Base-by-base conservation (phyloP, 139 green algal genomes). In the Chloropicon primus region DNA sequence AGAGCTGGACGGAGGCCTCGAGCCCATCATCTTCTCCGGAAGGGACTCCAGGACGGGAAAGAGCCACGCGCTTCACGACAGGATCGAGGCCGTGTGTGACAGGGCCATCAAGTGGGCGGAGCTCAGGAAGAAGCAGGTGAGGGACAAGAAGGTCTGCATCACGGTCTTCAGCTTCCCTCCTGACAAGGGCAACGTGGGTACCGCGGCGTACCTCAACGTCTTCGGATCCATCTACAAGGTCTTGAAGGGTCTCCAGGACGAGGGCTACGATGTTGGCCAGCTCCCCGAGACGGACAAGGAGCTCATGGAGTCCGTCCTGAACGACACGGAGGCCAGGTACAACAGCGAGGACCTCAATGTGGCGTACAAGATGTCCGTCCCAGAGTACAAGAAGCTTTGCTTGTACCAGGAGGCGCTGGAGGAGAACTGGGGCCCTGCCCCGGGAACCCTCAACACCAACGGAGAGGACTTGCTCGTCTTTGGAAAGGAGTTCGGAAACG, bases 101-200 rank as follows among this genome's bases (percentile, higher is more conserved):
- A 89, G 95, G 54, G 93, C 95, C 41, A 91, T 98, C 84, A 98
- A 98, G 77, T 99, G 95, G 95, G 92, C 94, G 25, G 87, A 78
- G 5, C 90, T 99, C 71, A 81, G 89, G 76, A 92, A 89, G 80
- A 99, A 98, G 90, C 87, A 89, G 78, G 92, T 74, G 41, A 26
- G 73, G 0, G 90, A 98, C 26, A 99, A 99, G 94, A 96, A 96
- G 86, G 84, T 99, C 54, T 90, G 90, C 28, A 89, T 98, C 85
- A 98, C 94, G 1, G 95, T 99, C 21, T 99, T 99, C 93, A 91
- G 81, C 84, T 99, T 99, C 90, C 95, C 95, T 5, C 95, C 95
- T 23, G 95, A 99, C 90, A 99, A 99, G 90, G 95, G 95, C 86
- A 99, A 99, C 80, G 95, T 99, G 2, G 95, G 95, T 78, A 99